A percentile compares a stretch with the other conserved stretches of the same genome.
Conservation (phyloP, 2,329 filamentous ascomycete genomes). For the Fusarium aywerte region DNA sequence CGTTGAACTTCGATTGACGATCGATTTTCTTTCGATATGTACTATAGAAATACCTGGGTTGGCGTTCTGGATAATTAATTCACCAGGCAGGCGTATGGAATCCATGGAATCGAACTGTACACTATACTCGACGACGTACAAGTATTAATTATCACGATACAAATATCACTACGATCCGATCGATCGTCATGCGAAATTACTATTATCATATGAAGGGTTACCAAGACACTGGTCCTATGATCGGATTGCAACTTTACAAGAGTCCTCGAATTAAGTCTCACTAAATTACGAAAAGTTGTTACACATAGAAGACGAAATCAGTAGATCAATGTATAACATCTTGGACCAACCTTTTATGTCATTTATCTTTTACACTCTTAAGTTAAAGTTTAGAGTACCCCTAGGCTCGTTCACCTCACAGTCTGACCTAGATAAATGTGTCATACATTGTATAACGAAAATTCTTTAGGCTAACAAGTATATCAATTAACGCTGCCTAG, state of each 20-base stretch:
- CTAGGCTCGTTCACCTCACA: neutral
- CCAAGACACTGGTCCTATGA: no score
- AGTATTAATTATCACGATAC: slow-evolving; percentile 11
- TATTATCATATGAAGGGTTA: no score
- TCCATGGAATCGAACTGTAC: neutral
- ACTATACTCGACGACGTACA: slow-evolving; percentile 18
- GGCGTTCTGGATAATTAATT: slow-evolving; percentile 26
- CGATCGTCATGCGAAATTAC: no score
- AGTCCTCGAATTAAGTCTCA: no score
- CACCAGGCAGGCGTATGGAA: slow-evolving; percentile 15
- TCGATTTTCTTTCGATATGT: slow-evolving; percentile 9
- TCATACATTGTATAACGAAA: neutral
- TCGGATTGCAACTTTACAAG: no score
- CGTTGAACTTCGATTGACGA: neutral
- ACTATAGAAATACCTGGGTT: slow-evolving; percentile 20
- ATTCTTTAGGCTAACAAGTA: neutral
- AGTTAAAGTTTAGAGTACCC: no score
- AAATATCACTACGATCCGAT: neutral
- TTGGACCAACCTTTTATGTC: no score
- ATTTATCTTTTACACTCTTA: no score
- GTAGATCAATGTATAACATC: no score
- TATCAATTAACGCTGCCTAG: neutral
- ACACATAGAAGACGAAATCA: no score
- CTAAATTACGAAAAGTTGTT: no score
- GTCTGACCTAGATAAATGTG: neutral